phyloP scores from a whole-genome alignment of 208 protist genomes.

The Trypanosoma melophagium region DNA sequence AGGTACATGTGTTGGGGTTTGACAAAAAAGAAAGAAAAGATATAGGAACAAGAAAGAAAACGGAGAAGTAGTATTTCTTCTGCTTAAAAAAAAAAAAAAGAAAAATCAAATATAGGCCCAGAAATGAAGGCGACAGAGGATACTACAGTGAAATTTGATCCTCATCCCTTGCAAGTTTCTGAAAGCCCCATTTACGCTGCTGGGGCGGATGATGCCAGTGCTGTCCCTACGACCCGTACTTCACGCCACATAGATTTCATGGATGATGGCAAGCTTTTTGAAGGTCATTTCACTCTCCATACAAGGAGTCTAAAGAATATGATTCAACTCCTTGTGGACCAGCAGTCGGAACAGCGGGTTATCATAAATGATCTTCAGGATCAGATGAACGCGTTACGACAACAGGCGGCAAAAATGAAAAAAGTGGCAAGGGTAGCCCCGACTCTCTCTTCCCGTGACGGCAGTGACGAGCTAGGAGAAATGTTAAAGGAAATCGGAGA shows the following conservation, averaged over 20 bases:
- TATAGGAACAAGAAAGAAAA: not conserved
- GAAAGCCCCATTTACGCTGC: constrained; percentile 11
- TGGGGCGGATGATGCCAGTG: constrained; percentile 30
- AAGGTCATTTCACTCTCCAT: constrained; percentile 87
- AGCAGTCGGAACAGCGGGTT: constrained; percentile 71
- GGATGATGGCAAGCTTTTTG: constrained; percentile 89
- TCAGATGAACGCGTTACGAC: constrained; percentile 62
- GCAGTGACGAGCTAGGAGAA: not conserved
- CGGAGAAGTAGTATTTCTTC: not conserved
- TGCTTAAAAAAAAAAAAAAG: not conserved
- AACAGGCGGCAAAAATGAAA: constrained; percentile 34
- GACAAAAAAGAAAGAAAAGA: not conserved
- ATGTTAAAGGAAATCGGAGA: constrained; percentile 22
- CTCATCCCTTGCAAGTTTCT: constrained; percentile 17
- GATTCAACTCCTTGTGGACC: constrained; percentile 74
- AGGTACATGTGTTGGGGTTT: not conserved
- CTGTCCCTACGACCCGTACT: constrained; percentile 21
- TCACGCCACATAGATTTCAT: constrained; percentile 61
- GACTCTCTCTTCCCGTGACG: not conserved
- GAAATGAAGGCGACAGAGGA: constrained; percentile 18
- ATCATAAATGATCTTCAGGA: constrained; percentile 82
- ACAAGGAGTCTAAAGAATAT: constrained; percentile 77
- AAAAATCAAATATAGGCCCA: not conserved
- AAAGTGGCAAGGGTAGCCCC: not conserved
- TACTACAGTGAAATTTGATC: constrained; percentile 31